Evolutionary conservation across 345 rosid genomes (phyloP).

Genomic region (Eucalyptus dawsonii): DNA sequence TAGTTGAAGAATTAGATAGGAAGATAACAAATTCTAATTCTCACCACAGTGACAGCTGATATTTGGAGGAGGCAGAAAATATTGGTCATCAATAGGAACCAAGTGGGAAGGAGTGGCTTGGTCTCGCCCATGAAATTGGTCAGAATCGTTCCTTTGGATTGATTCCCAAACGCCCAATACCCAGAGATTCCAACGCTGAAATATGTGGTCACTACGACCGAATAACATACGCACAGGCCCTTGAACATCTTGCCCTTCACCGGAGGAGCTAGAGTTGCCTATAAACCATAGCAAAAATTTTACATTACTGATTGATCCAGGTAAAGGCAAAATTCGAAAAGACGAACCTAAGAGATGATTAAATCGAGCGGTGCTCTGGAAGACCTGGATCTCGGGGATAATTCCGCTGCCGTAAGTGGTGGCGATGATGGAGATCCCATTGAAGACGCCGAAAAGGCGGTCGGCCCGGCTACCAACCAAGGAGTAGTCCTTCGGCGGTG

Average conservation of each 20-base stretch:
- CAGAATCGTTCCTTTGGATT: conserved; percentile 8
- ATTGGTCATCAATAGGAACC: conserved; percentile 34
- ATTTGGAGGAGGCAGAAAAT: conserved; percentile 30
- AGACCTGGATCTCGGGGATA: conserved; percentile 52
- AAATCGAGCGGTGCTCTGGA: neutral
- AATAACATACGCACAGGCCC: conserved; percentile 37
- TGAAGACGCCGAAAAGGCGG: conserved; percentile 19
- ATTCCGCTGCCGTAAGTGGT: conserved; percentile 42
- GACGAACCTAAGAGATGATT: neutral
- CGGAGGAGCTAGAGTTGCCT: conserved; percentile 50
- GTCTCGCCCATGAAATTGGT: conserved; percentile 23
- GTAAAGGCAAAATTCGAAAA: neutral
- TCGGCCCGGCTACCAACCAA: conserved; percentile 4
- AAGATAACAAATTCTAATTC: neutral
- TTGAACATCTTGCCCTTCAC: conserved; percentile 58
- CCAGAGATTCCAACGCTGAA: conserved; percentile 40
- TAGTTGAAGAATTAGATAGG: neutral
- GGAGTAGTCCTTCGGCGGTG: conserved; percentile 28
- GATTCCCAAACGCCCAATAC: conserved; percentile 50
- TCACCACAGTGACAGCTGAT: conserved; percentile 26
- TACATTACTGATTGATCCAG: neutral
- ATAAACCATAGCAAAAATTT: neutral
- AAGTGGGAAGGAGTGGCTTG: conserved; percentile 29
- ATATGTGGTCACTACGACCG: conserved; percentile 16
- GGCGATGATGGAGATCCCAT: conserved; percentile 31